A percentile compares a stretch with the other conserved stretches of the same genome.
Conservation (phyloP, 2,329 filamentous ascomycete genomes). For the Neopestalotiopsis clavispora region DNA sequence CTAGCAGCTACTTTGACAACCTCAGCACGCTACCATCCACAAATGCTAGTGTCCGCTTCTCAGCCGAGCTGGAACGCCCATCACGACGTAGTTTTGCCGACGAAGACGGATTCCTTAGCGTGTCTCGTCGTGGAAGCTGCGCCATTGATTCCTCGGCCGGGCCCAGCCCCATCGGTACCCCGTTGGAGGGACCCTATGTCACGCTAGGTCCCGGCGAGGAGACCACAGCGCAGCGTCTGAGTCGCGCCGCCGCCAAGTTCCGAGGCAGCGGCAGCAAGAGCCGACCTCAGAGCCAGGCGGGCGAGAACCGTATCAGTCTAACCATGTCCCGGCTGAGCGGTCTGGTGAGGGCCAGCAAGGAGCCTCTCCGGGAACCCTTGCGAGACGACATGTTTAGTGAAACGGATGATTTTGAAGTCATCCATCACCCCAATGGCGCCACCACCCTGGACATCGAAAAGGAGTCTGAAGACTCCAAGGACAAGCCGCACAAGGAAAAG, state of each 20-base stretch:
- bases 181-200: slow-evolving; percentile 36
- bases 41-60: slow-evolving; percentile 59
- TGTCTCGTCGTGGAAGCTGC: slow-evolving; percentile 54
- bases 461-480: slow-evolving; percentile 24
- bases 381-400: slow-evolving; percentile 27
- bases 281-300: slow-evolving; percentile 62
- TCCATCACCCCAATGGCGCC: slow-evolving; percentile 22
- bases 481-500: slow-evolving; percentile 27
- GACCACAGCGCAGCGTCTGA: slow-evolving; percentile 56
- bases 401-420: slow-evolving; percentile 30
- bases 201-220: slow-evolving; percentile 57
- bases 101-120: slow-evolving; percentile 42
- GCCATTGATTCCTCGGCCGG: slow-evolving; percentile 51
- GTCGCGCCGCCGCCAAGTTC: slow-evolving; percentile 62
- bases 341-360: slow-evolving; percentile 56
- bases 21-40: slow-evolving; percentile 36
- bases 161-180: slow-evolving; percentile 41
- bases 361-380: slow-evolving; percentile 43
- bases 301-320: slow-evolving; percentile 62
- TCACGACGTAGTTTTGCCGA: slow-evolving; percentile 53
- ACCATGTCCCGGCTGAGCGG: slow-evolving; percentile 61
- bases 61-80: slow-evolving; percentile 56
- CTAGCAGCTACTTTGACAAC: slow-evolving; percentile 53
- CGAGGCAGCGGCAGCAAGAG: slow-evolving; percentile 50
- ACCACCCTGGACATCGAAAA: slow-evolving; percentile 26